phyloP scores from a whole-genome alignment of 2,329 filamentous ascomycete species.

The Hypoxylon rubiginosum region DNA sequence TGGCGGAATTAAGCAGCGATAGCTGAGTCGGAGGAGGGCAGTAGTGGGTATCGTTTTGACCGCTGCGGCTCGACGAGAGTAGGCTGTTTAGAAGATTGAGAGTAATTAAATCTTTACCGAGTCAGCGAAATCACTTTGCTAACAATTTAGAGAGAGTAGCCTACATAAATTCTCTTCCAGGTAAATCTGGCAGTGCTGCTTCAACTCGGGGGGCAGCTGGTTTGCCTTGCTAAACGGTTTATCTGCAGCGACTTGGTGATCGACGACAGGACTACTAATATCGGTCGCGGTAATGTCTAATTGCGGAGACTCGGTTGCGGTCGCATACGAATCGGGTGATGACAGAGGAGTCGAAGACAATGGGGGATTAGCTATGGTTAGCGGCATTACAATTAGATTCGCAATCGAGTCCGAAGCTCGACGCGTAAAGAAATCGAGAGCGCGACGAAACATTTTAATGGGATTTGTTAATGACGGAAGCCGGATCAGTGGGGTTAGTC shows the following conservation, averaged over 20 bases:
- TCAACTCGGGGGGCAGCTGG: conserved; percentile 72
- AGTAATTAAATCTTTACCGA: conserved; percentile 48
- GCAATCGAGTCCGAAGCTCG: conserved; percentile 21
- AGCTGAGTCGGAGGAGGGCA: conserved; percentile 80
- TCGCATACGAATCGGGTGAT: conserved; percentile 44
- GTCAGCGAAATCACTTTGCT: conserved; percentile 25
- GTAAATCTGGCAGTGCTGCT: conserved; percentile 76
- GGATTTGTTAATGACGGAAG: conserved; percentile 4
- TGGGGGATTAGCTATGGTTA: background rate
- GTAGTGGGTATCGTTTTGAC: conserved; percentile 60
- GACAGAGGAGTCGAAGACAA: conserved; percentile 42
- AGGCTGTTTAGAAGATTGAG: conserved; percentile 74
- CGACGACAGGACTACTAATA: conserved; percentile 42
- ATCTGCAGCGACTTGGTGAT: conserved; percentile 8
- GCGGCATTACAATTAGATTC: conserved; percentile 34
- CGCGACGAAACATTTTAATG: conserved; percentile 34
- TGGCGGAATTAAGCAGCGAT: conserved; percentile 82
- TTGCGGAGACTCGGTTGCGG: conserved; percentile 42
- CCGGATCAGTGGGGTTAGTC: conserved; percentile 14
- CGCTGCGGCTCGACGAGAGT: conserved; percentile 64
- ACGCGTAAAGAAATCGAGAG: conserved; percentile 36
- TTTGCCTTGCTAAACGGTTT: conserved; percentile 66
- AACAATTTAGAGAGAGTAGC: conserved; percentile 34
- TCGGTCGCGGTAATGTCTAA: conserved; percentile 36
- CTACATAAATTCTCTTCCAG: conserved; percentile 81